Evolutionary conservation across 2,329 filamentous ascomycete genomes (phyloP), one percentile per base, ranked within the genome.

Genomic region (Aspergillus awamori): DNA sequence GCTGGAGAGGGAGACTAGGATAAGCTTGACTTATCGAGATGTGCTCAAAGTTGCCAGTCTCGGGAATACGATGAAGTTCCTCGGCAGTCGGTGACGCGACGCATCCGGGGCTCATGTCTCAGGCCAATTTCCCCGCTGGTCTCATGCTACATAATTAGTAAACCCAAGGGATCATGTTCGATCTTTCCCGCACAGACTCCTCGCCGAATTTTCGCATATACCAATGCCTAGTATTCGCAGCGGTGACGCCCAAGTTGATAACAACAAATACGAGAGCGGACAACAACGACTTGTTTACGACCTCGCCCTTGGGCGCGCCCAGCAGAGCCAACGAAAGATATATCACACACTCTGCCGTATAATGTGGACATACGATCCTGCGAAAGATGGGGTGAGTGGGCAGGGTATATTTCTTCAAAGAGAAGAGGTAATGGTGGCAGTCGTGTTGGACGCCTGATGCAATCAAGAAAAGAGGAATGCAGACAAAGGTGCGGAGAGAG

Each of bases 291-390:
- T 80, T 85, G 76, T 97, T 97, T 61, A 92, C 74, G 58, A 84
- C 65, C 33, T 81, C 77, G 10, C 87, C 89, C 7, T 78, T 70
- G 0, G 93, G 93, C 1, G 93, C 92, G 30, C 89, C 87, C 41
- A 90, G 75, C 49, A 95, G 77, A 2, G 92, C 85, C 65, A 99
- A 78, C n/a, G 89, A 84, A 20, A 93, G 72, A 74, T 99, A 98
- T 61, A 97, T 86, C 43, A 90, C 74, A 72, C 91, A 93, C 79
- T 98, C 95, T 70, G 89, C 92, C 3, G 90, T 90, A 76, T 98
- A 99, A 77, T 99, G 95, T 17, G 95, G 93, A 69, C 91, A 96
- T 41, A 97, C 78, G 22, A 96, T 76, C 60, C 83, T 81, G 48
- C 81, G 81, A 76, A 98, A 99, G 60, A 90, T 78, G 2, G 89